Base-by-base conservation (phyloP, 495 filamentous ascomycete species). In the Neurospora discreta region DNA sequence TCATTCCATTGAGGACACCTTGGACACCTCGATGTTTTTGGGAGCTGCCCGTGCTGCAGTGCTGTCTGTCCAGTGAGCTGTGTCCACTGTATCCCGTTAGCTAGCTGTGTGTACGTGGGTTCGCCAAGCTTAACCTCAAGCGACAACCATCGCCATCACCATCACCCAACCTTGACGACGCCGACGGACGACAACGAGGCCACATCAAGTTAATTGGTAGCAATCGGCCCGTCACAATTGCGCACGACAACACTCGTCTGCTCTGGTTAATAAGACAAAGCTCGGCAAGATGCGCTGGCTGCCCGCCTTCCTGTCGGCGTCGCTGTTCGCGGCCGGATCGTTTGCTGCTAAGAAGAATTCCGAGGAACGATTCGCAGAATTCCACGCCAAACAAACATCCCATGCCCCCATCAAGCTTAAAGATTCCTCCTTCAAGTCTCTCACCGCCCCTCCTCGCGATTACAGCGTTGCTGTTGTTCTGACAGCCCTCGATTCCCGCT, bases 401-500 rank as follows among this genome's bases (percentile, higher is more conserved):
- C 89, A 88, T 0, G 77, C 86, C 33, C 90, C 93, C 3, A 75
- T 98, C 76, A 86, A 93, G 82, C 86, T 99, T 73, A 85, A 89
- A 80, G 93, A 97, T 80, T 75, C 83, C 8, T 84, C 85, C 39
- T 98, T 95, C 82, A 86, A 88, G 68, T 86, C 92, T 73, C 82
- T 98, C 71, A 95, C 92, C 0, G 79, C 88, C 1, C 81, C 87
- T 3, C 92, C 96, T 39, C 88, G 95, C 70, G 91, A 98, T 80
- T 96, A 98, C 79, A 88, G 90, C 41, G 87, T 90, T 16, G 91
- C 88, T 9, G 89, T 98, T 2, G 87, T 98, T 40, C 84, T 99
- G 70, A 99, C 96, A 11, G 95, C 95, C 69, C 81, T 93, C 74
- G 94, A 98, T 76, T 77, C 90, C 44, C 88, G 92, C 30, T 98